A percentile compares a stretch with the other conserved stretches of the same genome.
Conservation (phyloP, 2,329 filamentous ascomycete genomes). For the Ophiostoma quercus region DNA sequence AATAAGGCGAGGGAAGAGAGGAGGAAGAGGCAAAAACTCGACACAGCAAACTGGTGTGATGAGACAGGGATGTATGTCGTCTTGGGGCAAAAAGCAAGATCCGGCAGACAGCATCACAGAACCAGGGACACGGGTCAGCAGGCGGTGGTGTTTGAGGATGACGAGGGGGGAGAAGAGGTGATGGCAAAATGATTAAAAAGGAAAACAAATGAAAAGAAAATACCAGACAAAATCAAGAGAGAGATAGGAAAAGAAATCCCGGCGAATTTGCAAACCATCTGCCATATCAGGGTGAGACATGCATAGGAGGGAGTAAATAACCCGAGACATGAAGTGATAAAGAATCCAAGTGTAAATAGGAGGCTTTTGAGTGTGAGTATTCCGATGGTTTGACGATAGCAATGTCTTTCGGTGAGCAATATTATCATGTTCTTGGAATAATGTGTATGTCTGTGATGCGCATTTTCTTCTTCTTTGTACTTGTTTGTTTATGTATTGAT, state of each 20-base stretch:
- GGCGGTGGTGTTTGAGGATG: not conserved
- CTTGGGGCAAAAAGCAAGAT: conserved; percentile 2
- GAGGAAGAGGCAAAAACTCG: not conserved
- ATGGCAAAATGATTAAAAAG: not conserved
- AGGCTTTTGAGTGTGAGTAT: not conserved
- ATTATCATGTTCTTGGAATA: too few relatives aligned
- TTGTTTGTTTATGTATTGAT: too few relatives aligned
- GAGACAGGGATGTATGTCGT: not conserved
- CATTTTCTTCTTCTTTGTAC: too few relatives aligned
- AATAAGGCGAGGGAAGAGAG: not conserved
- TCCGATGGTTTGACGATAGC: not conserved
- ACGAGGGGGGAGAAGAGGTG: not conserved
- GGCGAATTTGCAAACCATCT: not conserved
- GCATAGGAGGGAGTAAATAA: not conserved
- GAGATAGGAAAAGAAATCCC: not conserved
- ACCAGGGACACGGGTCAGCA: not conserved
- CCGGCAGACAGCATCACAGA: not conserved
- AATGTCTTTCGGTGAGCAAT: too few relatives aligned
- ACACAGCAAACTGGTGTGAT: not conserved
- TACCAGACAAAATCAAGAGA: not conserved
- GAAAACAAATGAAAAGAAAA: not conserved
- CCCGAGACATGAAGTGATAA: conserved; percentile 7
- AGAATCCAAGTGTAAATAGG: not conserved
- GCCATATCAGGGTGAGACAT: conserved; percentile 1
- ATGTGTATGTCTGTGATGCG: too few relatives aligned